A percentile compares a stretch with the other conserved stretches of the same genome.
phyloP scores from a whole-genome alignment of 176 grass and related monocot species.

The Olyra latifolia region DNA sequence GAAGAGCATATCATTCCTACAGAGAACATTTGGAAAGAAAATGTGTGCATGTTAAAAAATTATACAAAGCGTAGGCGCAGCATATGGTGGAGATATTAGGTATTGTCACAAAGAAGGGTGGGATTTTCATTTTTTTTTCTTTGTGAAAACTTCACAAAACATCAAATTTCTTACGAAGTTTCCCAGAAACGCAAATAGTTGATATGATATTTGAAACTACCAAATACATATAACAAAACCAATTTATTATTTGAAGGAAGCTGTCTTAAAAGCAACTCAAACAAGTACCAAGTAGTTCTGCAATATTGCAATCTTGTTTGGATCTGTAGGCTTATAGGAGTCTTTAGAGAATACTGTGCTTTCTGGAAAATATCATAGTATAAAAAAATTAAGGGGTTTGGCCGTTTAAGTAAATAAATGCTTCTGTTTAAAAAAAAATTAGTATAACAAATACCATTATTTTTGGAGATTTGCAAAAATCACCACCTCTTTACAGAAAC shows the following conservation, averaged over 20 bases:
- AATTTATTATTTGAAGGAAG: not conserved
- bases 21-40: slow-evolving; percentile 11
- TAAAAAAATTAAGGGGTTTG: not conserved
- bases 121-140: not conserved
- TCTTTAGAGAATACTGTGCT: not conserved
- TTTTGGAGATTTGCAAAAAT: not conserved
- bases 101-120: not conserved
- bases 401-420: not conserved
- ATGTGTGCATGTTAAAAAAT: not conserved
- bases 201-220: not conserved
- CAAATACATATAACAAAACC: not conserved
- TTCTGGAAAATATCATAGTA: not conserved
- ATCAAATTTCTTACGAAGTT: not conserved
- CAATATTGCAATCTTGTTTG: not conserved
- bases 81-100: not conserved
- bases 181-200: not conserved
- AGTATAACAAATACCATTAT: not conserved
- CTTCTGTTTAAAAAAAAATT: not conserved
- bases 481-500: not conserved
- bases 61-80: not conserved
- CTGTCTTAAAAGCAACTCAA: not conserved
- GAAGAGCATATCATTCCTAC: slow-evolving; percentile 9
- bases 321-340: not conserved
- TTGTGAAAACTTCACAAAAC: not conserved
- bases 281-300: not conserved